phyloP scores from a whole-genome alignment of 352 stramenopile species.

The Globisporangium middletonii region DNA sequence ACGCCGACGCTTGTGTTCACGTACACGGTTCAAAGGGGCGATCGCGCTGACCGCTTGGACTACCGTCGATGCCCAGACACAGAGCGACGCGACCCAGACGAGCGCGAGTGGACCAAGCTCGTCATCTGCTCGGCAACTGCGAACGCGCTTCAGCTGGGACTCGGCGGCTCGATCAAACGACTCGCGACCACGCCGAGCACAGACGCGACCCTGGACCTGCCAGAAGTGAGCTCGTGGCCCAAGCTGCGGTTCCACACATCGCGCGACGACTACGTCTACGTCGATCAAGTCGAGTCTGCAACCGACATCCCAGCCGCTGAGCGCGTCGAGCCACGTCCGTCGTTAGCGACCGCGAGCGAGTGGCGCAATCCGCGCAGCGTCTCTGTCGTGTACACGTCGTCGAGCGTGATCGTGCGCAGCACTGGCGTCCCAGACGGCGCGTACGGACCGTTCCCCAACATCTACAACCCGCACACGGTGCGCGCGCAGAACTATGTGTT shows the following conservation, averaged over 20 bases:
- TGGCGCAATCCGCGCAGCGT: constrained; percentile 53
- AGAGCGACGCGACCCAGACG: constrained; percentile 17
- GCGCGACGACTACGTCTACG: constrained; percentile 28
- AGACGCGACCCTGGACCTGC: constrained; percentile 50
- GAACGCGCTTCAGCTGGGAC: constrained; percentile 46
- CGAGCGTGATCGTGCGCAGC: constrained; percentile 48
- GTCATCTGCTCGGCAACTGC: constrained; percentile 31
- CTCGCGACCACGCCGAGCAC: constrained; percentile 32
- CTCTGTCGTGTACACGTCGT: constrained; percentile 46
- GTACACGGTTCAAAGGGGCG: constrained; percentile 45
- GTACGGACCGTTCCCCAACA: constrained; percentile 63
- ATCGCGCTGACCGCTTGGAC: constrained; percentile 53
- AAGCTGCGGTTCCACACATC: constrained; percentile 39
- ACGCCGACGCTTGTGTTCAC: constrained; percentile 37
- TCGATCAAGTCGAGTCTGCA: constrained; percentile 39
- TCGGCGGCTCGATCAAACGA: constrained; percentile 37
- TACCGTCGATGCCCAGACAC: constrained; percentile 40
- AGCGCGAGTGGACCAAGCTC: constrained; percentile 41
- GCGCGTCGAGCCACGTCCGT: constrained; percentile 10
- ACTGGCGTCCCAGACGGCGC: constrained; percentile 40
- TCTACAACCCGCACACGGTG: constrained; percentile 43
- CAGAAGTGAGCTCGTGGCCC: constrained; percentile 56
- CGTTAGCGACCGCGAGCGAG: constrained; percentile 10
- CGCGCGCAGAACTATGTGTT: constrained; percentile 63
- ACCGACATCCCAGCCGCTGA: constrained; percentile 16